phyloP scores from a whole-genome alignment of 73 alveolate genomes.

The Urostyla sp. region DNA sequence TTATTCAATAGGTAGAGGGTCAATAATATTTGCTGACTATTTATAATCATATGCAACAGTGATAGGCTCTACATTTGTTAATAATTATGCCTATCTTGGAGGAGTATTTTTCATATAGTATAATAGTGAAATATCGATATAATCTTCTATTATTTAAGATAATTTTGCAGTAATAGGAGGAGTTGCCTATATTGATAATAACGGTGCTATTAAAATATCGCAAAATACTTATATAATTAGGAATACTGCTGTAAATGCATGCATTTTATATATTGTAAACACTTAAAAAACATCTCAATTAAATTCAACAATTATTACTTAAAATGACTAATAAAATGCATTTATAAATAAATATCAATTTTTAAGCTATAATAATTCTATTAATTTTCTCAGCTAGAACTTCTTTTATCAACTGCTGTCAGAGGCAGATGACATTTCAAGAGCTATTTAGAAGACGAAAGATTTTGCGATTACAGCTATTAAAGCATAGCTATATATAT shows the following conservation, averaged over 20 bases:
- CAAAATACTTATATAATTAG: background rate
- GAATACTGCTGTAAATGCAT: constrained; percentile 38
- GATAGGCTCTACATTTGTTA: background rate
- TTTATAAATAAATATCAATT: constrained; percentile 10
- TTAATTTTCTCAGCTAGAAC: background rate
- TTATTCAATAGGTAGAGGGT: constrained; percentile 49
- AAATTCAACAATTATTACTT: background rate
- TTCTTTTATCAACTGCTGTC: background rate
- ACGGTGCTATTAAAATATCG: constrained; percentile 25
- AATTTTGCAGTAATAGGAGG: constrained; percentile 56
- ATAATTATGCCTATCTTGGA: constrained; percentile 40
- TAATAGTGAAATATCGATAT: background rate
- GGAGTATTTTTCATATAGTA: constrained; percentile 32
- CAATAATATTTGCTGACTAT: constrained; percentile 56
- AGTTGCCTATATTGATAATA: constrained; percentile 50
- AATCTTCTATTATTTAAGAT: background rate
- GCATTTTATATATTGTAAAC: constrained; percentile 16
- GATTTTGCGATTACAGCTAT: constrained; percentile 6
- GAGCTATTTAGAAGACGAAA: background rate
- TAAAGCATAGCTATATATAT: constrained; percentile 9
- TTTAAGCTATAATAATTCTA: background rate
- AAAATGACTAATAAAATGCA: constrained; percentile 31
- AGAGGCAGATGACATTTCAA: background rate
- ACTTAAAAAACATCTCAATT: background rate
- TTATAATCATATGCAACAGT: too few relatives aligned